Percentiles rank a stretch among this genome's conserved stretches.
Conservation (phyloP, 495 filamentous ascomycete species). For the Neurospora tetrasperma region DNA sequence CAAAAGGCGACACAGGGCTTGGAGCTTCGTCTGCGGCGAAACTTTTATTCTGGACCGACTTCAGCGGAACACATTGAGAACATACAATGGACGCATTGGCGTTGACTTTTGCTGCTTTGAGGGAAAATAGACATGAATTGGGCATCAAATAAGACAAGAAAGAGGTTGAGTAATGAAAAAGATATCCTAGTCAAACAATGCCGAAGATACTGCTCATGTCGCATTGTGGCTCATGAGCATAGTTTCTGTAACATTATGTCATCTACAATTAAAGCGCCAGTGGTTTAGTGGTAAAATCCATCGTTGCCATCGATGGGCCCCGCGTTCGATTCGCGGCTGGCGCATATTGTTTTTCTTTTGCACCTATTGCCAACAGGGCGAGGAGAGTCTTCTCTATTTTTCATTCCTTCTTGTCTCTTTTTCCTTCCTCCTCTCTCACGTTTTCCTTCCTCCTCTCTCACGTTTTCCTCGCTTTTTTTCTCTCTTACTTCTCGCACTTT, state of each 20-base stretch:
- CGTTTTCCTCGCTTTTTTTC: not conserved
- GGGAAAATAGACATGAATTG: not conserved
- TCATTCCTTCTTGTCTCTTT: no score
- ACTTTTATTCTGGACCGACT: not conserved
- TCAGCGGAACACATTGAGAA: not conserved
- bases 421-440: no score
- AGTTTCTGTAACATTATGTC: not conserved
- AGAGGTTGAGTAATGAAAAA: not conserved
- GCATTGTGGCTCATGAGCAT: not conserved
- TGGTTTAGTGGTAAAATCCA: conserved; percentile 1
- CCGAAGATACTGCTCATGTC: not conserved
- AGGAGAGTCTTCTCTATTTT: no score
- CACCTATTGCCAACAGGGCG: not conserved
- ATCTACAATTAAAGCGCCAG: not conserved
- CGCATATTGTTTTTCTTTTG: not conserved
- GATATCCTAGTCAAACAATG: not conserved
- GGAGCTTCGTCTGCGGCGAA: not conserved
- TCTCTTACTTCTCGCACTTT: not conserved
- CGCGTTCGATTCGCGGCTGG: conserved; percentile 1
- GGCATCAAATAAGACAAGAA: not conserved
- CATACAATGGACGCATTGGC: not conserved
- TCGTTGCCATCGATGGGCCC: not conserved
- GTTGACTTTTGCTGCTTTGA: not conserved
- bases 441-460: no score
- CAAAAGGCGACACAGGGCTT: not conserved